Conservation (phyloP, 73 alveolate species). For the Paramecium biaurelia region DNA sequence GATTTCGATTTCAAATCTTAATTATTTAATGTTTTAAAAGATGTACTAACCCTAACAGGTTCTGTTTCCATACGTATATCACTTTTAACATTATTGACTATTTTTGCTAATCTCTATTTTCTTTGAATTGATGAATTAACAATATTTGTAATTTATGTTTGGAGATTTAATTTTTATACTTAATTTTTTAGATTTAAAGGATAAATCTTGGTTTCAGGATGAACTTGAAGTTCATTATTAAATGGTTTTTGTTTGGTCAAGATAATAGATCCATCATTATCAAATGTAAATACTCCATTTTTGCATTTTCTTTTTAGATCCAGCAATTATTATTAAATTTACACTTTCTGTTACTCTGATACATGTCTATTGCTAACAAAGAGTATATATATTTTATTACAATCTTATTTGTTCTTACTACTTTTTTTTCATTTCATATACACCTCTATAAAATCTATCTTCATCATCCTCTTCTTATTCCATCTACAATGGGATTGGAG, state of each 20-base stretch:
- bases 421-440: neutral
- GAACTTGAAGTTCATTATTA: neutral
- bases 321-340: neutral
- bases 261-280: neutral
- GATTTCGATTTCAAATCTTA: neutral
- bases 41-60: neutral
- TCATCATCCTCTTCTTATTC: neutral
- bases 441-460: neutral
- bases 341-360: neutral
- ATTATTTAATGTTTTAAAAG: neutral
- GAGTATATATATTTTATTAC: neutral
- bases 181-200: neutral
- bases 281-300: neutral
- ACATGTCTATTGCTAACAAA: neutral
- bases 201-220: neutral
- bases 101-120: neutral
- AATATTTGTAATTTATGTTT: neutral
- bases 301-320: neutral
- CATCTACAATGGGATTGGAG: neutral
- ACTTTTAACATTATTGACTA: neutral
- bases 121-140: neutral
- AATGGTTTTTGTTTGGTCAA: neutral
- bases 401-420: neutral
- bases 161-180: neutral
- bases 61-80: neutral